Evolutionary conservation across 129 eudicot species (phyloP), one percentile per base, ranked within the genome.

Genomic region (Artemisia annua): DNA sequence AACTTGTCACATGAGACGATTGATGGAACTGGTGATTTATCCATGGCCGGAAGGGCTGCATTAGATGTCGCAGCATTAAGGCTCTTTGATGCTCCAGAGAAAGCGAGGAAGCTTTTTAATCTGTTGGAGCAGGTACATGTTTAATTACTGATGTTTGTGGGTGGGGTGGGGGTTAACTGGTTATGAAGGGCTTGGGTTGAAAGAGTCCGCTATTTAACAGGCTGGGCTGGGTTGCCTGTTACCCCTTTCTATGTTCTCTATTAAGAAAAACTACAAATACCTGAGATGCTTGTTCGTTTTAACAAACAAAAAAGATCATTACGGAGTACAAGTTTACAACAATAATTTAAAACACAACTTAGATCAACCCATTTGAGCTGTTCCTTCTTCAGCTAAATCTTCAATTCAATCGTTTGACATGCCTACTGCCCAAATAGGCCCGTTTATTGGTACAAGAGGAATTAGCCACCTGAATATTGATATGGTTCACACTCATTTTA

Each of bases 31-130:
- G 94, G 86, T 35, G 96, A 84, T 30, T 75, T 82, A 19, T 82
- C 91, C 57, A 52, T 76, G 76, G 89, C 85, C 53, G 96, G 97
- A 51, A 87, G 81, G 72, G 96, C 93, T 62, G 89, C 97, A n/a
- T 67, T 94, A 82, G 99, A 94, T 78, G 84, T 94, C 79, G 99
- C 96, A 44, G 90, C 96, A 46, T 77, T 90, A 63, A 82, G 99
- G 84, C 97, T 94, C 48, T 79, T 85, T 69, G 96, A 90, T 81
- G 87, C 78, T 67, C 93, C 97, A 39, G 94, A 94, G 55, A 94
- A 94, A 79, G 97, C 99, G 50, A 86, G 92, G 26, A 90, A 90
- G 72, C 96, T 94, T 52, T 83, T 86, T 64, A 94, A 84, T 84
- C 87, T 94, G 63, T 74, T 94, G 68, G 99, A 94, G 82, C 99